phyloP scores from a whole-genome alignment of 2,329 filamentous ascomycete species.

The Penicillium freii region DNA sequence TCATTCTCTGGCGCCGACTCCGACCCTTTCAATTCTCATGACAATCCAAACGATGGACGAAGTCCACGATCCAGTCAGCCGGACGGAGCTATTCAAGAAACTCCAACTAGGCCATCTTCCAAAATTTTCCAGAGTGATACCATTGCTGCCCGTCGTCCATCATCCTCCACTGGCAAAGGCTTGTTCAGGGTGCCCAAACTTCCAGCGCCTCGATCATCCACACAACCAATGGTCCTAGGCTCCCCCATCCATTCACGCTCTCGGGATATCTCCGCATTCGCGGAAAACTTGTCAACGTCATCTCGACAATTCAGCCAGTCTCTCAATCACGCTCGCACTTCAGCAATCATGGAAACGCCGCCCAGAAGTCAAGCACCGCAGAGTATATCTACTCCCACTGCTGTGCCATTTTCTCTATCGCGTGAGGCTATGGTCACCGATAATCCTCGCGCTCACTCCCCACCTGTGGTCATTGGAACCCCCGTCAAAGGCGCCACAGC shows the following conservation, averaged over 20 bases:
- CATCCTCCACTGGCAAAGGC: constrained; percentile 20
- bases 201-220: constrained; percentile 25
- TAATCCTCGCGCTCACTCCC: constrained; percentile 12
- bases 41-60: not conserved
- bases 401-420: constrained; percentile 6
- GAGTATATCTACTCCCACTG: constrained; percentile 8
- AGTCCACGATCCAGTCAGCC: constrained; percentile 1
- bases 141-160: constrained; percentile 12
- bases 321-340: constrained; percentile 10
- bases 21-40: constrained; percentile 17
- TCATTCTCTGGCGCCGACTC: constrained; percentile 27
- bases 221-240: constrained; percentile 24
- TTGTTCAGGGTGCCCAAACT: constrained; percentile 30
- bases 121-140: constrained; percentile 23
- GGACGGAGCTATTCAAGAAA: constrained; percentile 37
- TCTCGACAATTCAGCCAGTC: constrained; percentile 10
- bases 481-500: constrained; percentile 31
- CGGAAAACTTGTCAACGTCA: not conserved
- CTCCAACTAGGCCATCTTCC: constrained; percentile 38
- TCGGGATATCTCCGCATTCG: constrained; percentile 10
- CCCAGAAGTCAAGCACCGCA: constrained; percentile 18
- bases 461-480: constrained; percentile 29
- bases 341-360: constrained; percentile 33
- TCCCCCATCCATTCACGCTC: constrained; percentile 31
- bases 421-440: constrained; percentile 4